phyloP scores from a whole-genome alignment of 257 asterid species.

The Solanum neorickii region DNA sequence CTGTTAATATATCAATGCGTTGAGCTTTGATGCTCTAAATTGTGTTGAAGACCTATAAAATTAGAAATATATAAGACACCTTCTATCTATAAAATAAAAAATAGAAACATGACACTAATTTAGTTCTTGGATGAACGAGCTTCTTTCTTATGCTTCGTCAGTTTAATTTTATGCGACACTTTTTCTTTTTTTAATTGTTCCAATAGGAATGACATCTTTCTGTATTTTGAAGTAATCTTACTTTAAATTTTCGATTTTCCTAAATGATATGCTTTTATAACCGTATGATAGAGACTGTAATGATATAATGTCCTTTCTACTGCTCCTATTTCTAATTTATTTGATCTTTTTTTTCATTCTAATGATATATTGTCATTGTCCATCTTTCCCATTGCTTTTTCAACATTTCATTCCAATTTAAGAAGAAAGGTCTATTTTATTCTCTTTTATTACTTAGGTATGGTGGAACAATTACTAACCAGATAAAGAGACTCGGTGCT shows the following conservation, averaged over 20 bases:
- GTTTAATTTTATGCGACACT: not conserved
- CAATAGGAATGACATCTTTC: not conserved
- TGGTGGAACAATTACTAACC: slow-evolving; percentile 94
- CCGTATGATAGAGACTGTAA: not conserved
- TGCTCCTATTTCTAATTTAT: not conserved
- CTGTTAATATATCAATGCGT: not conserved
- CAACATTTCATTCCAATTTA: not conserved
- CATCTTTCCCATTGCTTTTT: slow-evolving; percentile 2
- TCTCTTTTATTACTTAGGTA: slow-evolving; percentile 44
- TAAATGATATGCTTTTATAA: not conserved
- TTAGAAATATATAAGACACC: not conserved
- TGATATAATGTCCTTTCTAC: not conserved
- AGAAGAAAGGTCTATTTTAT: not conserved
- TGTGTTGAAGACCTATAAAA: not conserved
- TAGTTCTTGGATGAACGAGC: not conserved
- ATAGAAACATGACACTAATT: not conserved
- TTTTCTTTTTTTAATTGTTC: not conserved
- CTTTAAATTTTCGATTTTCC: not conserved
- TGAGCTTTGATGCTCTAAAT: not conserved
- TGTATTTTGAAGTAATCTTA: not conserved
- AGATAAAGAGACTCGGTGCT: slow-evolving; percentile 97
- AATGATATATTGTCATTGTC: not conserved
- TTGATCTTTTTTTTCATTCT: not conserved
- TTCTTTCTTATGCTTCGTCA: not conserved
- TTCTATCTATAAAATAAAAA: not conserved